Evolutionary conservation across 805 yeast genomes (phyloP).

Genomic region (Yarrowia sp.): DNA sequence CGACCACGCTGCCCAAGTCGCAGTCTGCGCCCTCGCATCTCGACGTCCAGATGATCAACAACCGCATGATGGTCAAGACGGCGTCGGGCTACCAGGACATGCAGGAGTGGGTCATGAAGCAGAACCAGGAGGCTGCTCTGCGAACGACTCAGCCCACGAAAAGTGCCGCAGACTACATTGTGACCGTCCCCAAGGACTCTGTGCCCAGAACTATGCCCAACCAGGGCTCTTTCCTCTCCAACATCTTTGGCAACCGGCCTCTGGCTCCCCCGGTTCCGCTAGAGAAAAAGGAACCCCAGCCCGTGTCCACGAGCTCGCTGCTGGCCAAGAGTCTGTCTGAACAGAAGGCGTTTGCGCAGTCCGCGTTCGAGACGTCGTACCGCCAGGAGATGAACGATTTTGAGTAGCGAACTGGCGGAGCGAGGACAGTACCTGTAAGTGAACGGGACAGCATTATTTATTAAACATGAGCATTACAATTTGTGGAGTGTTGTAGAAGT

Average conservation of each 20-base stretch:
- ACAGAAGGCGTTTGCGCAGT: not conserved
- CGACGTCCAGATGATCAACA: slow-evolving; percentile 33
- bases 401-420: not conserved
- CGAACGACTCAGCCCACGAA: not conserved
- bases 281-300: not conserved
- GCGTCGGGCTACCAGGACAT: slow-evolving; percentile 33
- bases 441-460: slow-evolving; percentile 24
- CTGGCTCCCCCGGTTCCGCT: slow-evolving; percentile 19
- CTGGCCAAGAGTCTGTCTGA: slow-evolving; percentile 13
- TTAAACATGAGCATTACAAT: too few species aligned
- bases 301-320: not conserved
- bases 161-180: slow-evolving; percentile 18
- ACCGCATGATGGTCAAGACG: slow-evolving; percentile 35
- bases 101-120: slow-evolving; percentile 36
- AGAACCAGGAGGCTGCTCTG: slow-evolving; percentile 25
- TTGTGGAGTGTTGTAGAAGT: too few species aligned
- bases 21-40: slow-evolving; percentile 10
- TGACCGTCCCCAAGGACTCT: slow-evolving; percentile 21
- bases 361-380: slow-evolving; percentile 14
- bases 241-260: slow-evolving; percentile 15
- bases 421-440: too few species aligned
- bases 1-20: not conserved
- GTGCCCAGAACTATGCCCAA: not conserved
- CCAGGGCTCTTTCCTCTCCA: slow-evolving; percentile 19
- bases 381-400: slow-evolving; percentile 24